Percentiles rank a stretch among this genome's conserved stretches.
Conservation (phyloP, 768 basidiomycete species). For the Lyophyllum atratum region DNA sequence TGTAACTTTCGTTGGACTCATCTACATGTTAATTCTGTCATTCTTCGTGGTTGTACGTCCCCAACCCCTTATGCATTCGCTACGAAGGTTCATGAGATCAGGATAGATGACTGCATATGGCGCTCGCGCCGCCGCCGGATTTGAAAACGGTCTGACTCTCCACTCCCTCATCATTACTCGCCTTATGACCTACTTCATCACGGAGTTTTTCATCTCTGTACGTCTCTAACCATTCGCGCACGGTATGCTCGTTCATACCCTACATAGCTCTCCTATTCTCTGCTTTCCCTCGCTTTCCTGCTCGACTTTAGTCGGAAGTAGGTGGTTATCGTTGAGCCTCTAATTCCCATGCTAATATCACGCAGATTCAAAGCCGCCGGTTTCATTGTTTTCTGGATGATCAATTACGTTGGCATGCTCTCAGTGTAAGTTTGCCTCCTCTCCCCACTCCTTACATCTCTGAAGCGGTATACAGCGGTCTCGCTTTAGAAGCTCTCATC, state of each 20-base stretch:
- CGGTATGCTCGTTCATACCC: neutral
- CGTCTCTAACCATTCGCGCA: neutral
- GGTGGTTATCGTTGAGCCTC: constrained; percentile 14
- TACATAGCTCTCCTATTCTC: constrained; percentile 57
- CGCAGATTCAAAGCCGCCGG: neutral
- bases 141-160: constrained; percentile 31
- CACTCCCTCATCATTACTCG: constrained; percentile 36
- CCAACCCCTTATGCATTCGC: neutral
- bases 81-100: neutral
- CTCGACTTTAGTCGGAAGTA: constrained; percentile 55
- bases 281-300: constrained; percentile 63
- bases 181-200: constrained; percentile 30
- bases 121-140: constrained; percentile 41
- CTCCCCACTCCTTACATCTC: neutral
- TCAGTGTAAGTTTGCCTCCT: constrained; percentile 44
- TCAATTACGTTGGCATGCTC: neutral
- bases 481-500: constrained; percentile 63
- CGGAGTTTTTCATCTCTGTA: constrained; percentile 42
- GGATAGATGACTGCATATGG: constrained; percentile 23
- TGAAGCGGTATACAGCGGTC: constrained; percentile 40
- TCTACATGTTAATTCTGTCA: constrained; percentile 52
- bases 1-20: constrained; percentile 56
- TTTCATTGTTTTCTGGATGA: neutral
- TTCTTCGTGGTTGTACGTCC: constrained; percentile 34
- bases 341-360: neutral